Evolutionary conservation across 306 rosid species (phyloP).

Genomic region (Fagus sylvatica): DNA sequence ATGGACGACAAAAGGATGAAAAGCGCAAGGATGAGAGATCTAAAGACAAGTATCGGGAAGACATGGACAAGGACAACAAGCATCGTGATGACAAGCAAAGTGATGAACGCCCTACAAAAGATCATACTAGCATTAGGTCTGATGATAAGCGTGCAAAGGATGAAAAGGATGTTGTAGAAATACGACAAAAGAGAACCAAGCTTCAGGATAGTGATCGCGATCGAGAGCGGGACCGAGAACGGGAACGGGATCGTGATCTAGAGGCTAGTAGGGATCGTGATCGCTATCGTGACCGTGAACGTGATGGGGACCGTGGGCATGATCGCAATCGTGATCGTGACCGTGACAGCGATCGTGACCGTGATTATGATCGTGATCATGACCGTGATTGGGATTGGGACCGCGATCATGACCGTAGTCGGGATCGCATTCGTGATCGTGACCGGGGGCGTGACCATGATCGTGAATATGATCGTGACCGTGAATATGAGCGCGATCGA

Average conservation of each 20-base stretch:
- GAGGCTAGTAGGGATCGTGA: conserved; percentile 42
- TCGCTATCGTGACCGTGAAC: conserved; percentile 37
- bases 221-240: conserved; percentile 39
- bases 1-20: conserved; percentile 77
- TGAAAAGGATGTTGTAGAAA: conserved; percentile 64
- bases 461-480: conserved; percentile 52
- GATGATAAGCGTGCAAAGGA: conserved; percentile 78
- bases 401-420: conserved; percentile 30
- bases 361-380: conserved; percentile 38
- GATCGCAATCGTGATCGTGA: conserved; percentile 59
- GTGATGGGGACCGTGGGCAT: conserved; percentile 37
- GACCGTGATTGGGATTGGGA: conserved; percentile 39
- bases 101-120: conserved; percentile 67
- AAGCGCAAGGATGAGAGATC: conserved; percentile 83
- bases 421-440: conserved; percentile 52
- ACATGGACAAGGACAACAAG: conserved; percentile 70
- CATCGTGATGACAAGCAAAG: conserved; percentile 72
- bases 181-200: conserved; percentile 73
- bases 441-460: conserved; percentile 63
- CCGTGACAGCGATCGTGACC: conserved; percentile 37
- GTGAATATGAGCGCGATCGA: conserved; percentile 48
- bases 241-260: background rate
- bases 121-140: conserved; percentile 56
- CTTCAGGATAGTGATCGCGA: conserved; percentile 58
- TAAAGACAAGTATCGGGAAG: conserved; percentile 74